Percentiles rank a stretch among this genome's conserved stretches.
phyloP scores from a whole-genome alignment of 805 yeast genomes.

The Blastobotrys terrestris region DNA sequence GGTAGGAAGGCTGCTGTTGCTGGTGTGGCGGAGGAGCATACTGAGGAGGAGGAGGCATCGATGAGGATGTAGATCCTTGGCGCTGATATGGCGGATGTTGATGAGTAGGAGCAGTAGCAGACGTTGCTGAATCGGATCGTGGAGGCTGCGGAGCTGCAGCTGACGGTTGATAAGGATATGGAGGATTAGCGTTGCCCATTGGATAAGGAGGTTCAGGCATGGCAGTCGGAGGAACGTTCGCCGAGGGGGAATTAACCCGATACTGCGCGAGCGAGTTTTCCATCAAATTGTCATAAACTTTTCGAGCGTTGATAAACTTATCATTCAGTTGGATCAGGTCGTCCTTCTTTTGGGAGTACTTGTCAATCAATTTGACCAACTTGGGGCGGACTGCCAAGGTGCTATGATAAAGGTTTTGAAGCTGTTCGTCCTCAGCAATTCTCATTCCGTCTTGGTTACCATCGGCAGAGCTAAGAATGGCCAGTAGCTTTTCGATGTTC shows the following conservation, averaged over 20 bases:
- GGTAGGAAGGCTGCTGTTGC: neutral
- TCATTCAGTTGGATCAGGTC: constrained; percentile 68
- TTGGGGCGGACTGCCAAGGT: constrained; percentile 68
- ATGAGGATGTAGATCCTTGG: constrained; percentile 2
- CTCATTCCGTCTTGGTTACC: constrained; percentile 29
- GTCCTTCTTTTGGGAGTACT: constrained; percentile 68
- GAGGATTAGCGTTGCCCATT: neutral
- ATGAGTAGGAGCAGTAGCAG: neutral
- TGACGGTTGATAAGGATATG: constrained; percentile 4
- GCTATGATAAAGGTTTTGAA: constrained; percentile 67
- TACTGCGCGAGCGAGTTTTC: constrained; percentile 39
- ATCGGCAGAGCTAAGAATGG: constrained; percentile 41
- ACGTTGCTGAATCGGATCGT: neutral
- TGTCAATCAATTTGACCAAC: constrained; percentile 68
- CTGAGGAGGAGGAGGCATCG: neutral
- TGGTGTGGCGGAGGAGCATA: neutral
- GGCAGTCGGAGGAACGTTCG: neutral
- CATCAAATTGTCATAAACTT: constrained; percentile 61
- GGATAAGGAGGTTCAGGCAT: constrained; percentile 8
- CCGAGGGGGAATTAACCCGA: constrained; percentile 9
- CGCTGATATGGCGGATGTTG: constrained; percentile 6
- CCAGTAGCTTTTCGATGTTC: constrained; percentile 65
- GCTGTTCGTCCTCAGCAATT: constrained; percentile 51
- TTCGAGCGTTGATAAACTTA: constrained; percentile 63
- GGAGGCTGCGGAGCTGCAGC: neutral